Base-by-base conservation (phyloP, 768 basidiomycete genomes). In the Kwoniella pini region DNA sequence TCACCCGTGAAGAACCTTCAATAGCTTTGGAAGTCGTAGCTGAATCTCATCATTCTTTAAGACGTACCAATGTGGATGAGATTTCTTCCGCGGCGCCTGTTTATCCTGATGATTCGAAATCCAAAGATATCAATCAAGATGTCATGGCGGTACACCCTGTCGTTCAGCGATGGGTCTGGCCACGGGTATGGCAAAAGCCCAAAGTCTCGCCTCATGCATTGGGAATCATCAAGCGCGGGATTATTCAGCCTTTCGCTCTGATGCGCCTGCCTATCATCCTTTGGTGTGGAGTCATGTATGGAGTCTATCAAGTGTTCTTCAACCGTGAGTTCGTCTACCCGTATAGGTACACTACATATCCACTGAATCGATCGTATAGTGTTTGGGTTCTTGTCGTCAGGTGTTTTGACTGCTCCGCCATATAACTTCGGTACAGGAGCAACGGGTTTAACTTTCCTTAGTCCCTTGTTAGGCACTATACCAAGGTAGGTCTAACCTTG, bases 251-350 rank as follows among this genome's bases (percentile, higher is more conserved):
- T 28, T 33, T 62, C 13, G 7, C 44, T 4, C 40, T 62, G 31
- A 26, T 44, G 26, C n/a, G 19, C 5, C 28, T 42, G 11, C 61
- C 61, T 17, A 24, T 58, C 19, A 27, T 63, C 40, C 33, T 42
- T 30, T 62, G 42, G 30, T 40, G 55, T 42, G 57, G 54, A 19
- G 17, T 56, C 24, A 53, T 53, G 33, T 62, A 54, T 39, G 61
- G 54, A 21, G 30, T 56, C 21, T 62, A 62, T 24, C 61, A 62
- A 26, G 46, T 62, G 4, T 55, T 24, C 33, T 55, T 55, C 44
- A 54, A 61, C 33, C 21, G 61, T 62, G 53, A 50, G 54, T 36
- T 26, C 46, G 17, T 49, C 9, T 21, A n/a, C 19, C 12, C 17
- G 13, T 49, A 26, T 19, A 28, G 21, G 17, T 27, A 36, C 22